Evolutionary conservation across 805 yeast genomes (phyloP), one percentile per base, ranked within the genome.

Genomic region (Starmerella scarabaei): DNA sequence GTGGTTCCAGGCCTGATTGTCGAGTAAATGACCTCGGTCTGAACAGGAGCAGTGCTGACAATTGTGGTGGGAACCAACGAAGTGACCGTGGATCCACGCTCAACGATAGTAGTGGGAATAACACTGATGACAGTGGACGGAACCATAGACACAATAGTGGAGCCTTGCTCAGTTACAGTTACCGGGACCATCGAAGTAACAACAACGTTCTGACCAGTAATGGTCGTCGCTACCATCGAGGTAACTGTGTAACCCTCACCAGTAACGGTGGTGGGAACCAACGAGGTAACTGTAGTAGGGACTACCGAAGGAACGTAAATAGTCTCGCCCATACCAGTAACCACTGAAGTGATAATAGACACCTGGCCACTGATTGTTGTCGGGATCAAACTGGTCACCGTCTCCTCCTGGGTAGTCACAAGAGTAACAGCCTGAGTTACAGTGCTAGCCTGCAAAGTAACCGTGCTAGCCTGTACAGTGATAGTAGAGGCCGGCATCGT

Each of bases 1-100:
- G 30, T 18, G 3, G 49, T 43, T 1, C 48, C 43, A 9, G 31
- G 42, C 4, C n/a, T 21, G 6, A 45, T 36, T 2, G 47, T 41
- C 2, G 48, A 35, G 17, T 27, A 36, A 8, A 37, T 23, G 18
- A 41, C 41, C 2, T 39, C 32, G 3, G 45, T 45, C 32, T 43
- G 36, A 8, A 16, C 45, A 1, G 49, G 44, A 5, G 26, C 26
- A 23, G 26, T 23, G 26, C 26, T 23, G 11, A 23, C 26, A 23
- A 30, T 14, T 8, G 33, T 30, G 17, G 21, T 17, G 16, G 33
- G 19, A 7, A 30, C 17, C 7, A 21, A 9, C 30, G n/a, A 9
- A 21, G 37, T 35, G 5, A 35, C 30, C 27, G 24, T 21, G 5
- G 23, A 4, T 16, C 14, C 37, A 9, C 18, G 16, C 6, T 12